Base-by-base conservation (phyloP, 352 stramenopile genomes). In the Phytophthora tubulina region DNA sequence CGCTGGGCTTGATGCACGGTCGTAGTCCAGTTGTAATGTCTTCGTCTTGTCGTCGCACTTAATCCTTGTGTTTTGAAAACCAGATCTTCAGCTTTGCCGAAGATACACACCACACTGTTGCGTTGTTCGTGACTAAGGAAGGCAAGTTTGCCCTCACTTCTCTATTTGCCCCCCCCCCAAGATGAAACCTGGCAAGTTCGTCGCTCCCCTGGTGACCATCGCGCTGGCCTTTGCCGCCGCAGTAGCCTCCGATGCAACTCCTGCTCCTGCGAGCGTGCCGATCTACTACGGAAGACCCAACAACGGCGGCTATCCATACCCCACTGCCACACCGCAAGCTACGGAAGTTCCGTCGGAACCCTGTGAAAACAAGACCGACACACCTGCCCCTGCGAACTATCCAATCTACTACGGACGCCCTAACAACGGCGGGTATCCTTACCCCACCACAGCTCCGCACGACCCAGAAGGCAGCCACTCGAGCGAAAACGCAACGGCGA, bases 361-460 rank as follows among this genome's bases (percentile, higher is more conserved):
- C n/a, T 8, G 11, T 21, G 14, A 56, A 50, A 66, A 66, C 42
- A 31, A 46, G 30, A 63, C 55, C n/a, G 60, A 44, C 35, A 31
- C 58, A 6, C 58, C 58, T 30, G 21, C 17, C 21, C 15, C 46
- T 2, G 35, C 8, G 31, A 65, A 32, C 5, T 45, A 21, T 3
- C 45, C 32, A 11, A 67, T 67, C 31, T 67, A 67, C 39, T 61
- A 67, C 14, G 60, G 60, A 38, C 36, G 60, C 4, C 60, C 49
- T 13, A 67, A 67, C 49, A 67, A 67, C n/a, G 60, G 60, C 1
- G 60, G 60, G n/a, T 67, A 67, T 67, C 49, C 60, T 31, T 69
- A 69, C 61, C 32, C 50, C 27, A 65, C 60, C 6, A 36, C 63
- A 39, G n/a, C 63, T 3, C 21, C 62, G 7, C 49, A 55, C 42